Evolutionary conservation across 176 grass and related monocot genomes (phyloP), one percentile per base, ranked within the genome.

Genomic region (Cymbopogon citratus): DNA sequence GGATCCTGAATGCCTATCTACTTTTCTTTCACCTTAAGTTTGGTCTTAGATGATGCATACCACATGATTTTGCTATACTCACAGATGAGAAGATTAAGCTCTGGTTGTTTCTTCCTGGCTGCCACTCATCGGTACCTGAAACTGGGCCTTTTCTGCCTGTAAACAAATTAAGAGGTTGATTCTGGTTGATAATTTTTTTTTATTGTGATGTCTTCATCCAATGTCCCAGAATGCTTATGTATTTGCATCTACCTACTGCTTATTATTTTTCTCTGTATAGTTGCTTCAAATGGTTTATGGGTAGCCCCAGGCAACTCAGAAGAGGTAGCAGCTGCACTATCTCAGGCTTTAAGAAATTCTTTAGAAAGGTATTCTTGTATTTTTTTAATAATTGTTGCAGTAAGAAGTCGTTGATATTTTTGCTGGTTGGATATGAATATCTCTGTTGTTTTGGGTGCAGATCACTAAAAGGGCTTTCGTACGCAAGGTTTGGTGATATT

Each of bases 1-100:
- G 31, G 23, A 29, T 79, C 64, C 49, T 29, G 77, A 39, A 46
- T 57, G 18, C 79, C 35, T 46, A 87, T 79, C 52, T 44, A 77
- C 69, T 14, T 63, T 27, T n/a, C 35, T n/a, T 65, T 29, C 26
- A 14, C 24, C 48, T 28, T 28, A 41, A 61, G 36, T 87, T 80
- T 61, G 16, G 74, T n/a, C 29, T 83, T 87, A 61, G 45, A 44
- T 88, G 67, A 36, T 84, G 46, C 54, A 39, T 67, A 64, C 34
- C 63, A 69, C 49, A 66, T 51, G 64, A 7, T 34, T 21, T 61
- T 65, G 71, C 52, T 33, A 76, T 75, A 72, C 44, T 77, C 75
- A 79, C 91, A 99, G 96, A 99, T 83, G 96, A 99, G 87, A 99
- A 95, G 86, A 91, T 99, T 79, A 99, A 99, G 88, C 91, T 99